Evolutionary conservation across 495 filamentous ascomycete species (phyloP).

Genomic region (Glonium stellatum): DNA sequence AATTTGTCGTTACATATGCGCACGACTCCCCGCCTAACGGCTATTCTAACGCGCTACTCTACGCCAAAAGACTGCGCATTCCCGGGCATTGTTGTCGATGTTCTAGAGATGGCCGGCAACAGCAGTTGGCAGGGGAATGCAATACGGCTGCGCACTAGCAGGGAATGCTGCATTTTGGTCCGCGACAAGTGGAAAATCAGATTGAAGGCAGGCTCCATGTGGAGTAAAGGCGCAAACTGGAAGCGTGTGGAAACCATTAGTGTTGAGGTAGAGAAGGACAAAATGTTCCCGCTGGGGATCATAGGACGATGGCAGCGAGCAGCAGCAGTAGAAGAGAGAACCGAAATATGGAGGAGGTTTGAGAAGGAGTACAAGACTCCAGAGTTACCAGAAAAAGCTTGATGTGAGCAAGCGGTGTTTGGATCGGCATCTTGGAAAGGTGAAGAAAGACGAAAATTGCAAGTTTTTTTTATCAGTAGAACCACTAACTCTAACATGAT

Average conservation of each 20-base stretch:
- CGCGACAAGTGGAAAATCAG: constrained; percentile 5
- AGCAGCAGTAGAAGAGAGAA: not conserved
- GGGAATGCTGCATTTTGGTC: constrained; percentile 2
- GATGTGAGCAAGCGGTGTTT: no score
- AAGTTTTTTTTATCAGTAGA: no score
- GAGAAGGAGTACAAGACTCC: constrained; percentile 2
- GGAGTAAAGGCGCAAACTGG: constrained; percentile 1
- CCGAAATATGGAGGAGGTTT: constrained; percentile 2
- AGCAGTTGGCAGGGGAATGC: constrained; percentile 3
- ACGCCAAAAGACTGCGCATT: not conserved
- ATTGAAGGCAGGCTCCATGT: constrained; percentile 1
- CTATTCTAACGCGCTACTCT: constrained; percentile 1
- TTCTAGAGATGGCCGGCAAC: not conserved
- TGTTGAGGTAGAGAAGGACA: constrained; percentile 1
- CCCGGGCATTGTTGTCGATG: constrained; percentile 2
- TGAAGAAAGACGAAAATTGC: no score
- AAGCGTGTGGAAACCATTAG: constrained; percentile 1
- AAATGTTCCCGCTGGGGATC: not conserved
- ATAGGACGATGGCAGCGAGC: not conserved
- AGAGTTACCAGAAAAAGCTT: not conserved
- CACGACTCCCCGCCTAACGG: not conserved
- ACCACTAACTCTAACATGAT: no score
- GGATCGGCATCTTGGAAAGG: no score
- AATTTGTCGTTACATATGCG: not conserved
- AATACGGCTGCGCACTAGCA: not conserved